Conservation (phyloP, 805 yeast species). For the Barnettozyma siamensis region DNA sequence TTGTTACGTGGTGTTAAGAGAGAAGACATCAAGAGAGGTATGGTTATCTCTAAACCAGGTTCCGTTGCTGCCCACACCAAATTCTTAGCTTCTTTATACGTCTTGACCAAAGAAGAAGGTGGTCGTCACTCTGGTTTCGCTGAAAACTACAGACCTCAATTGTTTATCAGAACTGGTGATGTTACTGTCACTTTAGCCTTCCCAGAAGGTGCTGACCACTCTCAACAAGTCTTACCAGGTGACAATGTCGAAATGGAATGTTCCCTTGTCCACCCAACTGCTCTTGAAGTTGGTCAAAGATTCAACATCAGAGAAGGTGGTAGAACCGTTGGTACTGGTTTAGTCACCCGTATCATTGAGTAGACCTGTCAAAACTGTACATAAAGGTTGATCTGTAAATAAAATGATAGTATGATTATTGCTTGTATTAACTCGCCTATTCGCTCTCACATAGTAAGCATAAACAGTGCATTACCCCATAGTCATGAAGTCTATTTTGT, state of each 20-base stretch:
- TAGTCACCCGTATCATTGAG: conserved; percentile 86
- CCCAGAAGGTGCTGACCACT: conserved; percentile 83
- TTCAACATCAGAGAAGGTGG: conserved; percentile 99
- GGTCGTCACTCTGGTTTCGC: conserved; percentile 98
- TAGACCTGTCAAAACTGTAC: conserved; percentile 12
- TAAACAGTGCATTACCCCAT: too few relatives aligned
- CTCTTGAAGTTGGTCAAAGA: conserved; percentile 94
- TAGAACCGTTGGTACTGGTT: conserved; percentile 97
- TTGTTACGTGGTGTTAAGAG: conserved; percentile 97
- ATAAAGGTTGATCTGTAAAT: not conserved
- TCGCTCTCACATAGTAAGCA: too few relatives aligned
- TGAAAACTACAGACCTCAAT: conserved; percentile 96
- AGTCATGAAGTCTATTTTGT: too few relatives aligned
- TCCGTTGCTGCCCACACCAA: conserved; percentile 89
- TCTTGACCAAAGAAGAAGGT: conserved; percentile 95
- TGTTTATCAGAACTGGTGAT: conserved; percentile 93
- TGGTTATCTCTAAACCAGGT: conserved; percentile 93
- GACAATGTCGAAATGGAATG: conserved; percentile 97
- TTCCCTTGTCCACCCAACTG: conserved; percentile 84
- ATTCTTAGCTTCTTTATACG: conserved; percentile 89
- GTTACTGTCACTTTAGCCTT: conserved; percentile 86
- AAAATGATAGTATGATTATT: too few relatives aligned
- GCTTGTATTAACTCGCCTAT: too few relatives aligned
- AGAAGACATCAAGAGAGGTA: conserved; percentile 95
- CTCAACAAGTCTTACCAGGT: conserved; percentile 94